phyloP scores from a whole-genome alignment of 805 yeast genomes.

The Wickerhamomyces canadensis region DNA sequence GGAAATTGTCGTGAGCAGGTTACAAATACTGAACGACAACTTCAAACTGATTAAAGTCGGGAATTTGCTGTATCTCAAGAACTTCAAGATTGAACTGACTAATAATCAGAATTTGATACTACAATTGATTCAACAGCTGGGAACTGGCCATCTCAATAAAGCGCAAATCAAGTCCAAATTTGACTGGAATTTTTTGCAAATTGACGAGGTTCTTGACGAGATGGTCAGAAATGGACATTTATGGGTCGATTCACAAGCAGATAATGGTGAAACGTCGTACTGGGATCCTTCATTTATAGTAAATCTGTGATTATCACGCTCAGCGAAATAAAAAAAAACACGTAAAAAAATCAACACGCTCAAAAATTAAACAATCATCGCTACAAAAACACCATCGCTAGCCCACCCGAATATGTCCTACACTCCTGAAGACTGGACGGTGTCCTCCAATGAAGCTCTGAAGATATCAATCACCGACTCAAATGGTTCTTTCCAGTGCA shows the following conservation, averaged over 20 bases:
- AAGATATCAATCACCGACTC: slow-evolving; percentile 55
- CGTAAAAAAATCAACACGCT: too few relatives aligned
- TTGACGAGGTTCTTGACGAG: slow-evolving; percentile 61
- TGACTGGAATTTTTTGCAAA: slow-evolving; percentile 63
- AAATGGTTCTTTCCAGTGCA: slow-evolving; percentile 55
- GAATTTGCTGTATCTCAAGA: slow-evolving; percentile 41
- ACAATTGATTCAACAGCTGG: slow-evolving; percentile 71
- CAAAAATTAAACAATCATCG: too few relatives aligned
- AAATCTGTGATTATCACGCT: slow-evolving; percentile 10
- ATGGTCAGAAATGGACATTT: slow-evolving; percentile 78
- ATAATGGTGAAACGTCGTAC: slow-evolving; percentile 38
- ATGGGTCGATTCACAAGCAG: slow-evolving; percentile 69
- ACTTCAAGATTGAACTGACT: slow-evolving; percentile 58
- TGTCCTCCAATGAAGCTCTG: slow-evolving; percentile 64
- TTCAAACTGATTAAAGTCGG: slow-evolving; percentile 57
- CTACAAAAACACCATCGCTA: too few relatives aligned
- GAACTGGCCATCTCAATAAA: slow-evolving; percentile 68
- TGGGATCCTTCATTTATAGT: slow-evolving; percentile 78
- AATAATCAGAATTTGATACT: slow-evolving; percentile 66
- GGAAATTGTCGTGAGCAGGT: slow-evolving; percentile 44
- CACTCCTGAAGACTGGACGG: slow-evolving; percentile 71
- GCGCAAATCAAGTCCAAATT: slow-evolving; percentile 66
- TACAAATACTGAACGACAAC: slow-evolving; percentile 64
- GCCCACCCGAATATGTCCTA: slow-evolving; percentile 32
- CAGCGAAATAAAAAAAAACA: too few relatives aligned